Evolutionary conservation across 306 rosid species (phyloP), one percentile per base, ranked within the genome.

Genomic region (Sicyos edulis): DNA sequence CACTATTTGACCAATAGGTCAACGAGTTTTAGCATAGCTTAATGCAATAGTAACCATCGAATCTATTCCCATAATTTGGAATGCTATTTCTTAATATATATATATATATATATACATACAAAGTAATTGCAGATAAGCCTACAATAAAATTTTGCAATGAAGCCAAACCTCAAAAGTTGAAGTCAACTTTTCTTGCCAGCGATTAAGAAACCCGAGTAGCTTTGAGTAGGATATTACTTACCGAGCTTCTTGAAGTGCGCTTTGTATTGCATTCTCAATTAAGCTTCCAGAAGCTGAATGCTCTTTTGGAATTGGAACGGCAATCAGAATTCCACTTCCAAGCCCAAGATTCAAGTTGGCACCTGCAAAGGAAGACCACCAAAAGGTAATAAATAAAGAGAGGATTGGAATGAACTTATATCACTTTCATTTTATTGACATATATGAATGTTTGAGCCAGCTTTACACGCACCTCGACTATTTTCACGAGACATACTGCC

Each of bases 271-370:
- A 76, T 89, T 83, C 74, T 90, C 96, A 69, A 90, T 92, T 65
- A 81, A 57, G 71, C 80, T 84, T 78, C 98, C 98, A 56, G 96
- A 85, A 63, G 93, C 75, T 0, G 89, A 78, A 55, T 92, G 89
- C 73, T 90, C 96, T 73, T 72, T 83, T 52, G 96, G 98, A 80
- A 92, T 90, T 54, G 96, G 98, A 81, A 90, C 96, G 40, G 91
- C 90, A 68, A 92, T 83, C 75, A 92, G 78, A 78, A 92, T 78
- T 72, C 98, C 96, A 49, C 86, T 80, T 82, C 87, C 91, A 57
- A 88, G 90, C 78, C 79, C 82, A 75, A 88, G 96, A 54, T 81
- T 87, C 77, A 20, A 47, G 82, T 78, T 90, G 54, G 92, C 93
- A 61, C 87, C 98, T 92, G 81, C 53, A 17, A 66, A 64, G 71